Conservation (phyloP, 2,329 filamentous ascomycete species). For the Fusarium nelsonii region DNA sequence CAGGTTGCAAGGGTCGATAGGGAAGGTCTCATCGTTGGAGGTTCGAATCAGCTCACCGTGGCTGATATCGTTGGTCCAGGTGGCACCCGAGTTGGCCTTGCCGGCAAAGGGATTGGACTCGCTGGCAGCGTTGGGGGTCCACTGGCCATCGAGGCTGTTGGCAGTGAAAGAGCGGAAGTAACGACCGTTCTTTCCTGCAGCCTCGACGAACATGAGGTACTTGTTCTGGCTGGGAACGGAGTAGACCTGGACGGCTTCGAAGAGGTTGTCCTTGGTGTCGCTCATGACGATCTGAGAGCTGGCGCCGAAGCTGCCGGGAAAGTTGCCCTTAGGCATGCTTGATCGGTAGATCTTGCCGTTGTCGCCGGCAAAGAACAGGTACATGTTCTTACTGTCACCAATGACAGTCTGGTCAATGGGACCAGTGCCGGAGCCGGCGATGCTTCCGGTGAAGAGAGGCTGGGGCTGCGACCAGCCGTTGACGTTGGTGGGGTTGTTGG, state of each 20-base stretch:
- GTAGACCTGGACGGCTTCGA: slow-evolving; percentile 77
- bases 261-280: slow-evolving; percentile 68
- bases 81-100: slow-evolving; percentile 72
- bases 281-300: slow-evolving; percentile 51
- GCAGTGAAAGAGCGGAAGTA: slow-evolving; percentile 63
- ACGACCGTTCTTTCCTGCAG: slow-evolving; percentile 62
- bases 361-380: slow-evolving; percentile 76
- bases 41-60: slow-evolving; percentile 72
- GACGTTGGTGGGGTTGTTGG: slow-evolving; percentile 66
- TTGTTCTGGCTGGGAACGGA: slow-evolving; percentile 64
- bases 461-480: slow-evolving; percentile 61
- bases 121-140: slow-evolving; percentile 68
- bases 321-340: slow-evolving; percentile 71
- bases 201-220: slow-evolving; percentile 78
- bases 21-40: slow-evolving; percentile 71
- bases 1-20: slow-evolving; percentile 73
- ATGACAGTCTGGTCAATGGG: slow-evolving; percentile 74
- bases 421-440: slow-evolving; percentile 51
- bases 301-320: slow-evolving; percentile 71
- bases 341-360: slow-evolving; percentile 75
- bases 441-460: slow-evolving; percentile 13
- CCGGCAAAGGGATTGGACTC: slow-evolving; percentile 74
- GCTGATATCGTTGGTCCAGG: slow-evolving; percentile 75
- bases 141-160: slow-evolving; percentile 65
- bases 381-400: slow-evolving; percentile 71